Evolutionary conservation across 768 basidiomycete genomes (phyloP).

Genomic region (Heimioporus sp.): DNA sequence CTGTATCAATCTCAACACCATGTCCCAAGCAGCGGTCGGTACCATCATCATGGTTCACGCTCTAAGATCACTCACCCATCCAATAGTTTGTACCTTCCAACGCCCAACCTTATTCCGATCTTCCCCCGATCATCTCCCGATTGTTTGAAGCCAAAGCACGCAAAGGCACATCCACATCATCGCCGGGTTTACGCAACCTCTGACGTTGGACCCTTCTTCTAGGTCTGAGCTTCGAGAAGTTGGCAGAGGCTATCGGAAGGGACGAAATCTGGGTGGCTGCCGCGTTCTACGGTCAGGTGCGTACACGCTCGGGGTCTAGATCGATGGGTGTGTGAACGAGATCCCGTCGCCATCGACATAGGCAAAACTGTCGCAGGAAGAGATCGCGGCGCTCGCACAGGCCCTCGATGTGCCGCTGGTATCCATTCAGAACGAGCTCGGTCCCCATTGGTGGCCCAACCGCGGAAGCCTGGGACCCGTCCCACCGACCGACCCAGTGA

Average conservation of each 20-base stretch:
- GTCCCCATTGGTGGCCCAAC: constrained; percentile 71
- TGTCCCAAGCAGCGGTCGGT: constrained; percentile 41
- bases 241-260: constrained; percentile 62
- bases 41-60: neutral
- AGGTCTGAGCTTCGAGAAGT: constrained; percentile 70
- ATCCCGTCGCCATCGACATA: constrained; percentile 21
- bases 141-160: constrained; percentile 67
- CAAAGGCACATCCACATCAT: constrained; percentile 42
- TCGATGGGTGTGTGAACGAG: neutral
- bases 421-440: constrained; percentile 45
- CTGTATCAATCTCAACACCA: constrained; percentile 17
- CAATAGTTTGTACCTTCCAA: constrained; percentile 41
- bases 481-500: constrained; percentile 74
- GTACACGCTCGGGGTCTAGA: constrained; percentile 6
- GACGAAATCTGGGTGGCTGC: constrained; percentile 85
- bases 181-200: neutral
- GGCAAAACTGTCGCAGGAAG: constrained; percentile 67
- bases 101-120: constrained; percentile 44
- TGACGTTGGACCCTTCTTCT: neutral
- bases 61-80: neutral
- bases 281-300: constrained; percentile 77
- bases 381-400: constrained; percentile 51
- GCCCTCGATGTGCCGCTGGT: constrained; percentile 47
- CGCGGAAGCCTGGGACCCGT: constrained; percentile 58
- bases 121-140: constrained; percentile 47